Conservation (phyloP, 805 yeast species). For the Wickerhamiella slavikovae region DNA sequence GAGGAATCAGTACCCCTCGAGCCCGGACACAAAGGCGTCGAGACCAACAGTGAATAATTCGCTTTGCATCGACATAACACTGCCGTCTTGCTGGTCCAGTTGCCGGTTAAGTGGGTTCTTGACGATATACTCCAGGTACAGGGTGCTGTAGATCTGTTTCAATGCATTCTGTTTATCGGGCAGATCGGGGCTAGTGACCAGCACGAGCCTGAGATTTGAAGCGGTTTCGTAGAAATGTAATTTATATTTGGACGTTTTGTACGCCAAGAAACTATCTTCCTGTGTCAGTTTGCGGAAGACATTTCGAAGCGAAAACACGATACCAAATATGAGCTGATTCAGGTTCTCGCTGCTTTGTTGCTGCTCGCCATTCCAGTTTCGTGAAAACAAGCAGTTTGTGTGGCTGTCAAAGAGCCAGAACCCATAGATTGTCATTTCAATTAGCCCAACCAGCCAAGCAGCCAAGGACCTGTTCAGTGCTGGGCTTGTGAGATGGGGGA, state of each 20-base stretch:
- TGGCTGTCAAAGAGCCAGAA: slow-evolving; percentile 86
- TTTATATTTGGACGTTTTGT: slow-evolving; percentile 45
- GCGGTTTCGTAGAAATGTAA: slow-evolving; percentile 67
- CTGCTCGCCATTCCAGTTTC: slow-evolving; percentile 34
- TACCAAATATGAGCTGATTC: slow-evolving; percentile 71
- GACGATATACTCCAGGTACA: slow-evolving; percentile 40
- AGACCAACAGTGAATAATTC: slow-evolving; percentile 33
- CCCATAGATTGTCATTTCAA: slow-evolving; percentile 36
- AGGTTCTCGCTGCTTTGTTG: slow-evolving; percentile 37
- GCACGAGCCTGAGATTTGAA: slow-evolving; percentile 53
- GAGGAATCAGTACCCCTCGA: slow-evolving; percentile 12
- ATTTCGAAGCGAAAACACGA: slow-evolving; percentile 57
- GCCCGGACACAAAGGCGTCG: slow-evolving; percentile 26
- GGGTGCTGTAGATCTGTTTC: slow-evolving; percentile 35
- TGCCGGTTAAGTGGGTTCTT: slow-evolving; percentile 24
- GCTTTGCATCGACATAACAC: slow-evolving; percentile 34
- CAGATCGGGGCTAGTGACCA: slow-evolving; percentile 44
- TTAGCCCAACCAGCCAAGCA: neutral
- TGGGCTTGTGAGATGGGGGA: slow-evolving; percentile 8
- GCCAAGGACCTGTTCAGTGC: slow-evolving; percentile 3
- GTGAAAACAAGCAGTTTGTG: slow-evolving; percentile 65
- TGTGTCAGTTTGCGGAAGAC: slow-evolving; percentile 37
- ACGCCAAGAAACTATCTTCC: slow-evolving; percentile 17
- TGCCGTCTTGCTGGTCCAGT: slow-evolving; percentile 12
- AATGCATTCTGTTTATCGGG: slow-evolving; percentile 36